Base-by-base conservation (phyloP, 108 stramenopile genomes). In the Cyclotella cryptica region DNA sequence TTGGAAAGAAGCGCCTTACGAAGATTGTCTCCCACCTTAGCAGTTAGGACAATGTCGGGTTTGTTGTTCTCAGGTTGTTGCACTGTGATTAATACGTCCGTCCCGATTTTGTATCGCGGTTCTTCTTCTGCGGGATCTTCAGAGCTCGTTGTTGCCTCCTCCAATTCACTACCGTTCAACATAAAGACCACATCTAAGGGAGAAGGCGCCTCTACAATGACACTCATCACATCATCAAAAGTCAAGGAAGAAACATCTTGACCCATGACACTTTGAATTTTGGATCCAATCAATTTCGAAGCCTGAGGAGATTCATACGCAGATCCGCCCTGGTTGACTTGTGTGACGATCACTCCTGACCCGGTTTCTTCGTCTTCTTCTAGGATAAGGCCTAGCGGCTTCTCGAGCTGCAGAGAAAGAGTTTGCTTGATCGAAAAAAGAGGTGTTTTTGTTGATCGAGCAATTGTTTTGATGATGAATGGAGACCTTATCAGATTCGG, bases 1-100 rank as follows among this genome's bases (percentile, higher is more conserved):
- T 94, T 92, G 54, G 81, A 68, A 26, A 91, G 78, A 3, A 94
- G 76, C 0, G 80, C 70, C 61, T 85, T 75, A 41, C 93, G 77
- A 44, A 94, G 67, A 57, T 94, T 94, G 60, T 94, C 93, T n/a
- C 93, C 93, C 13, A 94, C 93, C 27, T 83, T 88, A 30, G 86
- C 90, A 17, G 86, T 54, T 7, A 94, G 57, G 11, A 72, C 68
- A 8, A 80, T 74, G 30, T 89, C 87, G 1, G 74, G 42, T 35
- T 74, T 82, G 14, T 85, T 89, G 14, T n/a, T 43, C 29, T 71
- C 73, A 17, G 87, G 86, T 58, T 88, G 87, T 8, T 86, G 53
- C 12, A 92, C 89, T 28, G 58, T 83, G 41, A 94, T 91, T 30
- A 79, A 47, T 0, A 94, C 93, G 13, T 75, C 41, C 10, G 87